Conservation (phyloP, 2,329 filamentous ascomycete species). For the Beauveria bassiana region DNA sequence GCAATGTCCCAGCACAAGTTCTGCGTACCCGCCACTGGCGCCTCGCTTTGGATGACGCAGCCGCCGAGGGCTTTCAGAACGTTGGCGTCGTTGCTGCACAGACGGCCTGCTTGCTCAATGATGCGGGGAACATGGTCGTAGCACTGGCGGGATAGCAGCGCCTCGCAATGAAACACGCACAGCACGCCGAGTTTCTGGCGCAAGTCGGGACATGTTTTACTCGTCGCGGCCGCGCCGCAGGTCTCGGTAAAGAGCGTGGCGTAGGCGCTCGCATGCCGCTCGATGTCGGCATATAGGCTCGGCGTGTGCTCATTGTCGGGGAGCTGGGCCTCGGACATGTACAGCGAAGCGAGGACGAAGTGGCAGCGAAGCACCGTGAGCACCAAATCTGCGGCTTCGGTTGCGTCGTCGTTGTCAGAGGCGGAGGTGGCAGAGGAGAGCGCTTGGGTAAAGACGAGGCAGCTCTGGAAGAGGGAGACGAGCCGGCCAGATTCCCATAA, state of each 20-base stretch:
- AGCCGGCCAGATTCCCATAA: constrained; percentile 46
- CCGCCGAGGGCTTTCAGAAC: constrained; percentile 60
- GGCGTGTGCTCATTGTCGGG: neutral
- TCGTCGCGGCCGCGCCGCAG: neutral
- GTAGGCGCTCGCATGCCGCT: constrained; percentile 44
- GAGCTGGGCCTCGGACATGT: constrained; percentile 42
- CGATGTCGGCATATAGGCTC: constrained; percentile 54
- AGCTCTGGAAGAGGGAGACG: constrained; percentile 48
- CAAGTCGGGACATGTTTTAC: constrained; percentile 36
- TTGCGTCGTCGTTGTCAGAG: constrained; percentile 26
- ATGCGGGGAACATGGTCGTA: constrained; percentile 60
- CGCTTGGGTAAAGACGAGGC: constrained; percentile 41
- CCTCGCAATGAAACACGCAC: constrained; percentile 74
- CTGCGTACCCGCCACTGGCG: constrained; percentile 41
- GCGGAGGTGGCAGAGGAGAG: constrained; percentile 49
- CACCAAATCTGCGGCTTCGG: constrained; percentile 34
- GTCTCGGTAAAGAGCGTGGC: neutral
- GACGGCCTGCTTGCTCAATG: constrained; percentile 40
- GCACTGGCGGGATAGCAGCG: constrained; percentile 54
- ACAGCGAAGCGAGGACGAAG: constrained; percentile 52
- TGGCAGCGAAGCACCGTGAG: constrained; percentile 61
- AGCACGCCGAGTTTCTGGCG: constrained; percentile 56
- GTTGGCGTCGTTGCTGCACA: constrained; percentile 35
- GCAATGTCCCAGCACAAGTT: neutral
- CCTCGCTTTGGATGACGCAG: constrained; percentile 47